A percentile compares a stretch with the other conserved stretches of the same genome.
These are phyloP conservation scores for Endocalyx cinctus DNA, from an alignment of 2,329 filamentous ascomycete genomes.

Conservation along the genomic window DNA sequence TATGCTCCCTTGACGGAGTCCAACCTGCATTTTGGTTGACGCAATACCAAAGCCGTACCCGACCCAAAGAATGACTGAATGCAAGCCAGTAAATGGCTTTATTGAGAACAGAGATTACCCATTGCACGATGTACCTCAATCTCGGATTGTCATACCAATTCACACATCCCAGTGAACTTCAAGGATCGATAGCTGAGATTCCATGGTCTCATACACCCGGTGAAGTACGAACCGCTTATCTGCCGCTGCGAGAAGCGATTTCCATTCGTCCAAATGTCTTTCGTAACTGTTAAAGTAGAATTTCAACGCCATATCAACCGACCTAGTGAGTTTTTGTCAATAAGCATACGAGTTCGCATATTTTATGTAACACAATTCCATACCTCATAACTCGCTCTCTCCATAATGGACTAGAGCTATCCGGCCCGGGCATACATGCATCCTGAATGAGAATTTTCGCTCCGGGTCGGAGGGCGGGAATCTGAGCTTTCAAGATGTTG, in stretches of 20 bases:
- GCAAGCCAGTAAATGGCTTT: too few relatives aligned
- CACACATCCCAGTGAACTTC: conserved; percentile 15
- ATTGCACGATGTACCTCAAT: too few relatives aligned
- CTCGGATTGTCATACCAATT: conserved; percentile 3
- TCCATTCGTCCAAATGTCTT: conserved; percentile 18
- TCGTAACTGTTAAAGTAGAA: conserved; percentile 13
- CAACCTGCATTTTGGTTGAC: too few relatives aligned
- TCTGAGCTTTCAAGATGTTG: conserved; percentile 17
- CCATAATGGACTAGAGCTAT: conserved; percentile 7
- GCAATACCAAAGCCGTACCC: too few relatives aligned
- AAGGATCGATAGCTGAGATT: conserved; percentile 9
- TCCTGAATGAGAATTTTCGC: conserved; percentile 21
- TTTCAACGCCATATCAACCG: conserved; percentile 14
- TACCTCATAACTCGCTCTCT: conserved; percentile 14
- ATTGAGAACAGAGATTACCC: too few relatives aligned
- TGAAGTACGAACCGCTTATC: conserved; percentile 15
- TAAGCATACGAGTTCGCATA: conserved; percentile 7
- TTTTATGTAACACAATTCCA: conserved; percentile 1
- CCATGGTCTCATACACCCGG: conserved; percentile 8
- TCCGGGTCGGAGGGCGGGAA: conserved; percentile 16
- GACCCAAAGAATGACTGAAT: too few relatives aligned
- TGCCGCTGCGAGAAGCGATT: conserved; percentile 15
- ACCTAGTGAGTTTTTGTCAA: conserved; percentile 12
- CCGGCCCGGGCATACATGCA: conserved; percentile 9
- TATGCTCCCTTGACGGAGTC: too few relatives aligned